Base-by-base conservation (phyloP, 2,329 filamentous ascomycete genomes). In the Diaporthe citrichinensis region DNA sequence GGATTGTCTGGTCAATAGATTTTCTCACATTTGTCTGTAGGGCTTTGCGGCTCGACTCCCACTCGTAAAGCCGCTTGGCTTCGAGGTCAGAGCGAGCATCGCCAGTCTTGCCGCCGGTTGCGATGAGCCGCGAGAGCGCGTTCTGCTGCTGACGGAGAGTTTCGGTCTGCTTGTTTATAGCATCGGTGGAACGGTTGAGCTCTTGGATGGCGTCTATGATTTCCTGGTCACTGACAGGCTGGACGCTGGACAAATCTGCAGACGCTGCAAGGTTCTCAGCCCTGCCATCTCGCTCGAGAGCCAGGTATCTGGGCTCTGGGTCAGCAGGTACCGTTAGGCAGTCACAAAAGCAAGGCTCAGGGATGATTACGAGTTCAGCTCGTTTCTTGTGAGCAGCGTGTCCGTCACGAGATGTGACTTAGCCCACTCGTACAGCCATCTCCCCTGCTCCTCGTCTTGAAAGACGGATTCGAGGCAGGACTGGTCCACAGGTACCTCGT, bases 81-180 rank as follows among this genome's bases (percentile, higher is more conserved):
- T 85, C 79, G 76, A 86, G 76, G 77, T 82, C 78, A 76, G 80
- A 79, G 10, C 86, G 82, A 39, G 82, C 80, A 31, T 84, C 81
- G 25, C 76, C 76, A 28, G 77, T 78, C 34, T 84, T 84, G 5
- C 83, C 82, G 73, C 84, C 83, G 59, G 81, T 88, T 69, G 87
- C 87, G 6, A 89, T 84, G 78, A 90, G 85, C 34, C 90, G 82
- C 46, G 87, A 86, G 71, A 94, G 81, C 14, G 92, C 91, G 78
- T 90, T 88, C 76, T 91, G 90, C 81, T 95, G 93, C 69, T 88
- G 86, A 74, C 88, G 88, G 25, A 95, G 81, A 0, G 88, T 86
- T 80, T 91, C 90, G 39, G 88, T 92, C 80, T 94, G 93, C 81
- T 89, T 89, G 77, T 90, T 87, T 39, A 94, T 93, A 25, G 88